Percentiles rank a stretch among this genome's conserved stretches.
Evolutionary conservation across 768 basidiomycete species (phyloP).

Genomic region (Suillus americanus): DNA sequence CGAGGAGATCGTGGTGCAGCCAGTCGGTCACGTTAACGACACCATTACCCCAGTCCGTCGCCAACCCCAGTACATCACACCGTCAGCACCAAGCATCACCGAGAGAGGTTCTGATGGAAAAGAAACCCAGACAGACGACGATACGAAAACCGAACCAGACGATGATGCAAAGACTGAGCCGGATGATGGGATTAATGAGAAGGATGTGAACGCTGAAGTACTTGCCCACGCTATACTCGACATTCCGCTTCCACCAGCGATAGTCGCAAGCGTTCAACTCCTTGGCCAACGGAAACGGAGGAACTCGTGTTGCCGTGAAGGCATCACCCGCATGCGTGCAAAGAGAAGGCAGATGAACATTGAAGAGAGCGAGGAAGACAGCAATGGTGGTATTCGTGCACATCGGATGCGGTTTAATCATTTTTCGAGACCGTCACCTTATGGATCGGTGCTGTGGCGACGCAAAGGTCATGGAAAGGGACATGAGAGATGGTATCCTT

Average conservation of each 20-base stretch:
- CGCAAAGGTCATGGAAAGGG: not conserved
- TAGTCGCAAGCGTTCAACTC: not conserved
- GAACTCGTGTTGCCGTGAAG: not conserved
- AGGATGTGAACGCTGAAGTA: not conserved
- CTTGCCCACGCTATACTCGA: not conserved
- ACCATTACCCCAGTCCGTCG: not conserved
- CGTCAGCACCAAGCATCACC: not conserved
- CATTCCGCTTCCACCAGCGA: not conserved
- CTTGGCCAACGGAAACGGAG: not conserved
- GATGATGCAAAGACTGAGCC: not conserved
- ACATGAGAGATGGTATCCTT: not conserved
- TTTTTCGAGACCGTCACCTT: not conserved
- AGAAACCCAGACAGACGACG: not conserved
- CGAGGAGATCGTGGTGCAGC: not conserved
- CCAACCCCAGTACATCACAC: not conserved
- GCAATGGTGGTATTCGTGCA: not conserved
- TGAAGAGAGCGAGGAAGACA: not conserved
- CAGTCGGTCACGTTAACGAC: not conserved
- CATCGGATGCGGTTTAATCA: not conserved
- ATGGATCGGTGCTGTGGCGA: not conserved
- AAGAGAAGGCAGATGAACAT: not conserved
- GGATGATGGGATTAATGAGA: not conserved
- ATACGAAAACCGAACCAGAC: not conserved
- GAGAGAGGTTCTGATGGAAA: not conserved
- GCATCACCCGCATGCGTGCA: not conserved